Evolutionary conservation across 116 monocot species (phyloP).

Genomic region (Papilionanthe hybrid): DNA sequence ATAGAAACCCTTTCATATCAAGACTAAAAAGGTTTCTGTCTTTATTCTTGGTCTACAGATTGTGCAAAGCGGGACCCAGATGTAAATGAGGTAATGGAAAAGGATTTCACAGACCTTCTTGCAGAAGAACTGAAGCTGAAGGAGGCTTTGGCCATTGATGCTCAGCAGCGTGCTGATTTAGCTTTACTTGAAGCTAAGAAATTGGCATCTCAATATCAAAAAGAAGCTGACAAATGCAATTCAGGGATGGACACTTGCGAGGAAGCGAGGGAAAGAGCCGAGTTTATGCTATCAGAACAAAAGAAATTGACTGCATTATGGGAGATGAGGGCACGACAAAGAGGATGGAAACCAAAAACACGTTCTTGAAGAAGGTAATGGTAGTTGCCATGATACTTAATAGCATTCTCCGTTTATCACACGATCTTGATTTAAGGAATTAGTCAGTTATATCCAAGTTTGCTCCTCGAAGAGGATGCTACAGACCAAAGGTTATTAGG

Average conservation of each 20-base stretch:
- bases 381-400: not conserved
- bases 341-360: conserved; percentile 58
- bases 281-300: conserved; percentile 40
- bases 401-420: not conserved
- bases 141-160: conserved; percentile 58
- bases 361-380: conserved; percentile 6
- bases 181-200: conserved; percentile 75
- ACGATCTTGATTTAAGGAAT: not conserved
- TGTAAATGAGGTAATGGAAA: conserved; percentile 75
- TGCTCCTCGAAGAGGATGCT: conserved; percentile 5
- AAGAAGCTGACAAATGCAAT: conserved; percentile 93
- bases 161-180: conserved; percentile 51
- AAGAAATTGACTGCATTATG: conserved; percentile 53
- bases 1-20: not conserved
- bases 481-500: not conserved
- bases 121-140: conserved; percentile 71
- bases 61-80: conserved; percentile 68
- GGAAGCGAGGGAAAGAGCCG: conserved; percentile 79
- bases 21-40: not conserved
- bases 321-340: conserved; percentile 65
- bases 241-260: conserved; percentile 92
- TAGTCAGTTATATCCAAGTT: not conserved
- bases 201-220: conserved; percentile 82
- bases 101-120: conserved; percentile 67
- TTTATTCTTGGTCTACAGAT: conserved; percentile 29